These are phyloP conservation scores for Actinomucor elegans DNA, from an alignment of 371 early-diverging fungal species.

Conservation along the genomic window DNA sequence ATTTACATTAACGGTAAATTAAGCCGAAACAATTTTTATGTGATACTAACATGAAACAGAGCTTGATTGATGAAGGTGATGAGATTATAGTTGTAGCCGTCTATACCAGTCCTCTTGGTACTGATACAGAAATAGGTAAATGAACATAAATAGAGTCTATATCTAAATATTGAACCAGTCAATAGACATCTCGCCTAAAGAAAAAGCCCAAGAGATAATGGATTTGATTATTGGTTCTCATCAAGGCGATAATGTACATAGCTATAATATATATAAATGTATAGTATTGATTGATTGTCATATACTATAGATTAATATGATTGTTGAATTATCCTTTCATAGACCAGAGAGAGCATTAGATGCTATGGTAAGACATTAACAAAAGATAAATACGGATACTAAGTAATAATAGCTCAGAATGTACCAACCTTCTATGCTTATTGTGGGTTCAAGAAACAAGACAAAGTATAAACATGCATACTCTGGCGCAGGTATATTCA, in stretches of 20 bases:
- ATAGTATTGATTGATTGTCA: not conserved
- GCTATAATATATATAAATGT: not conserved
- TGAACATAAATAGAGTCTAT: too few species aligned
- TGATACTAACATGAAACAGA: not conserved
- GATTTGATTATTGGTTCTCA: conserved; percentile 10
- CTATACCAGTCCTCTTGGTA: too few species aligned
- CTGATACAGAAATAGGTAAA: too few species aligned
- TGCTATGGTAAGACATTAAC: conserved; percentile 7
- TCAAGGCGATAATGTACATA: conserved; percentile 12
- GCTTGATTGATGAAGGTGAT: conserved; percentile 18
- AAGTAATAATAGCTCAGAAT: conserved; percentile 1
- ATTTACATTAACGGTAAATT: conserved; percentile 18
- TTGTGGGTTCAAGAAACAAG: conserved; percentile 15
- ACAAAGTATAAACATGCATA: conserved; percentile 10
- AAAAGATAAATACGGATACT: not conserved
- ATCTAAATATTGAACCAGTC: too few species aligned
- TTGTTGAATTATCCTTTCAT: conserved; percentile 15
- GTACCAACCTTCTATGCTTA: conserved; percentile 15
- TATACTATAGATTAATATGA: conserved; percentile 9
- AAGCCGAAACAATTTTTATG: too few species aligned
- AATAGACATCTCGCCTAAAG: too few species aligned
- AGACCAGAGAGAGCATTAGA: conserved; percentile 10
- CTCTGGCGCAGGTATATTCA: conserved; percentile 21
- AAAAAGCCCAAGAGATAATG: conserved; percentile 15
- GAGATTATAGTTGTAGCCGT: conserved; percentile 13